Evolutionary conservation across 805 yeast species (phyloP), one percentile per base, ranked within the genome.

Genomic region (Teunomyces lycoperdinae): DNA sequence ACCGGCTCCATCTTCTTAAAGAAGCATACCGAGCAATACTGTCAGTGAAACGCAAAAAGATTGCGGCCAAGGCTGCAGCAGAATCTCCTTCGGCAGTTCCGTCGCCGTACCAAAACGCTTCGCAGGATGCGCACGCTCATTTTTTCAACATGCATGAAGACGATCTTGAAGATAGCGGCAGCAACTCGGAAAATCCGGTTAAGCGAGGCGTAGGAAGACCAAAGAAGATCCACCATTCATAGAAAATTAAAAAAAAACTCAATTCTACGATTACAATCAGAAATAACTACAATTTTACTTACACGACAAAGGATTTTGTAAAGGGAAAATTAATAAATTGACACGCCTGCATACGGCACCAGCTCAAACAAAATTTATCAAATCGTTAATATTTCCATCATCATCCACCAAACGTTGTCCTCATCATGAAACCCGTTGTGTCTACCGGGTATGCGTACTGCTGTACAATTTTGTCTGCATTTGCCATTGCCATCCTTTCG

Each of bases 381-480:
- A 32, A 13, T 32, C 9, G 27, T 14, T 9, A 33, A 40, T 29
- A 17, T 11, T 29, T 20, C 38, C 27, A 5, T 42, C 36, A 11
- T 17, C 36, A 17, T 7, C 28, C 24, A 31, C 10, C 16, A 17
- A 13, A 11, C 36, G n/a, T 30, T 6, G 13, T 17, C 36, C 13
- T 10, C 8, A 48, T 35, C 42, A 73, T 73, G 77, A 73, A 73
- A 58, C 66, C 78, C 43, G 76, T 73, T 44, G 76, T 73, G 5
- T 71, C 77, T 44, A 73, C 94, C 43, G 87, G 83, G 26, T 84
- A 88, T 61, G 98, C 99, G 20, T 92, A 96, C 88, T 89, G 88
- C 67, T 92, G 99, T 66, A 92, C 98, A 40, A 79, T 92, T 36
- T 76, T 94, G 40, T 90, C 97, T 43, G 90, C 94, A 11, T 92